These are phyloP conservation scores for Diaporthe eres DNA, from an alignment of 2,329 filamentous ascomycete species.

Conservation along the genomic window DNA sequence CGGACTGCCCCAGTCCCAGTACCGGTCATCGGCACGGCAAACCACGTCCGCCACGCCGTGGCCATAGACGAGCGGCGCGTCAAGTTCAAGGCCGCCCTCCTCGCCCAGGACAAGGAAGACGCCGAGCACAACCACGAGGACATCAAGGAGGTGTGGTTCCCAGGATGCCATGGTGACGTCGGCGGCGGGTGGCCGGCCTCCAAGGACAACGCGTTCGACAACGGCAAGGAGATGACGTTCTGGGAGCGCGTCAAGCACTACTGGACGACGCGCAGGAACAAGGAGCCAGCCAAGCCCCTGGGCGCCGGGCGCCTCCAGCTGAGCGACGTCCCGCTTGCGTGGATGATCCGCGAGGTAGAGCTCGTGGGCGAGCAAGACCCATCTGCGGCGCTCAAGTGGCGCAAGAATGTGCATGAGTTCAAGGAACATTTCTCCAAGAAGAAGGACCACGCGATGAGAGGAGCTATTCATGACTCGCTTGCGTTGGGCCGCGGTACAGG, in stretches of 20 bases:
- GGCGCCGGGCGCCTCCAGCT: conserved; percentile 56
- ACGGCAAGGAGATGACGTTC: conserved; percentile 47
- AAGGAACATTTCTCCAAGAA: conserved; percentile 11
- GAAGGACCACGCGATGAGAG: conserved; percentile 23
- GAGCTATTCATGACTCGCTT: conserved; percentile 16
- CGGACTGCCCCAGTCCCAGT: conserved; percentile 55
- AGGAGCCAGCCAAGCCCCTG: conserved; percentile 47
- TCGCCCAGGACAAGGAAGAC: conserved; percentile 55
- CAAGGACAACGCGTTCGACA: conserved; percentile 47
- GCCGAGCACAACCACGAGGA: conserved; percentile 43
- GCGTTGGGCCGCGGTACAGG: background rate
- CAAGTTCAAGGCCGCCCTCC: conserved; percentile 67
- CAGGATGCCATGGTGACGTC: conserved; percentile 67
- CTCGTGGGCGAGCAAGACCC: conserved; percentile 52
- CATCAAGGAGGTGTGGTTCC: conserved; percentile 67
- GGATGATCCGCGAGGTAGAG: conserved; percentile 67
- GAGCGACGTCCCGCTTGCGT: conserved; percentile 65
- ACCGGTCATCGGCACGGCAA: conserved; percentile 57
- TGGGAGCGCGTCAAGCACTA: conserved; percentile 55
- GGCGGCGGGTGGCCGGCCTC: conserved; percentile 63
- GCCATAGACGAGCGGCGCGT: conserved; percentile 67
- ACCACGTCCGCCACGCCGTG: conserved; percentile 65
- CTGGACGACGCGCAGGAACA: conserved; percentile 52
- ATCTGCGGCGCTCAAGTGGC: conserved; percentile 53
- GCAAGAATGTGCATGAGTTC: conserved; percentile 43